Evolutionary conservation across 2,329 filamentous ascomycete genomes (phyloP).

Genomic region (Pseudopithomyces maydicus): DNA sequence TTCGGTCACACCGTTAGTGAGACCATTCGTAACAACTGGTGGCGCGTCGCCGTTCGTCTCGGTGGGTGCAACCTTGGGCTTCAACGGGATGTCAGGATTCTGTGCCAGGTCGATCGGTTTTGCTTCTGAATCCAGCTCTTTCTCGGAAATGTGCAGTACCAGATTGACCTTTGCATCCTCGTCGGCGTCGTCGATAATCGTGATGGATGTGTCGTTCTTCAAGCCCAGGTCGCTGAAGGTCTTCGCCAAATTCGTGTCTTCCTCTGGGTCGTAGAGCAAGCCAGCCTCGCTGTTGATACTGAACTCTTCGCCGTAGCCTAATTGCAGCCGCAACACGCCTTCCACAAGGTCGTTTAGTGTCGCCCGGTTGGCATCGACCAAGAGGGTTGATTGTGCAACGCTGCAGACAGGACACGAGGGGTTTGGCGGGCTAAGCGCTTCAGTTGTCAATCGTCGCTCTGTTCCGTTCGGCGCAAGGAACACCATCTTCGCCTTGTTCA

Average conservation of each 20-base stretch:
- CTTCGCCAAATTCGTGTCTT: constrained; percentile 83
- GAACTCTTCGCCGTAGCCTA: constrained; percentile 83
- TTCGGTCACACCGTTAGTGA: constrained; percentile 26
- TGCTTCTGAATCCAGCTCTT: constrained; percentile 50
- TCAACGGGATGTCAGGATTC: constrained; percentile 54
- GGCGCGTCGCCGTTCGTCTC: constrained; percentile 37
- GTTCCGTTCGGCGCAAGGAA: constrained; percentile 73
- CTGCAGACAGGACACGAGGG: constrained; percentile 84
- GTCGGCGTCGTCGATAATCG: constrained; percentile 81
- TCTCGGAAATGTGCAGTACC: constrained; percentile 70
- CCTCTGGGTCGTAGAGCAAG: constrained; percentile 86
- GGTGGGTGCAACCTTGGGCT: constrained; percentile 42
- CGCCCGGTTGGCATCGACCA: constrained; percentile 71
- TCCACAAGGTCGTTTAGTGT: constrained; percentile 82
- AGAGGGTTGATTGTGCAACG: constrained; percentile 69
- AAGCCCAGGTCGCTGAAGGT: constrained; percentile 80
- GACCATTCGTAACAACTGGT: constrained; percentile 31
- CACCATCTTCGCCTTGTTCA: constrained; percentile 76
- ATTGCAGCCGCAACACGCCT: constrained; percentile 68
- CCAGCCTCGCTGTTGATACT: constrained; percentile 75
- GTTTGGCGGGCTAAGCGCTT: constrained; percentile 68
- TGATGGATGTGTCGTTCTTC: constrained; percentile 75
- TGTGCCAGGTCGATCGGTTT: constrained; percentile 61
- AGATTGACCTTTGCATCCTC: constrained; percentile 81
- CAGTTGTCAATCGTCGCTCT: constrained; percentile 63